These are phyloP conservation scores for Colletotrichum lentis DNA, from an alignment of 2,329 filamentous ascomycete genomes.

Conservation along the genomic window DNA sequence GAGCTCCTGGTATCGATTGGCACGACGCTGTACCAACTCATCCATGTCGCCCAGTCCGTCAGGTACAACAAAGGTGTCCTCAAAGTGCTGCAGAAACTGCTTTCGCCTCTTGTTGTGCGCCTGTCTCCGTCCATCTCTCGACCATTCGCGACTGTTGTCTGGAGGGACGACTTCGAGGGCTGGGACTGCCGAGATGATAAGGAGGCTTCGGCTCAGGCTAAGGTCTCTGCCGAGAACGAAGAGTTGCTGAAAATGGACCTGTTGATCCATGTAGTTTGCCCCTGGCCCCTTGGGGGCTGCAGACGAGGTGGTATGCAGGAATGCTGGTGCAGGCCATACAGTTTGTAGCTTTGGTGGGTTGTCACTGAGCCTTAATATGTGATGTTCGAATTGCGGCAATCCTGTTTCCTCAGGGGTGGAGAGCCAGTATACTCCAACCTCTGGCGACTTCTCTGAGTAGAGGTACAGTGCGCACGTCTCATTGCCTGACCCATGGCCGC, in stretches of 20 bases:
- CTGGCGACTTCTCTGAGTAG: conserved; percentile 45
- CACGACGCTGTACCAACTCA: conserved; percentile 32
- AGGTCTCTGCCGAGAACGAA: conserved; percentile 34
- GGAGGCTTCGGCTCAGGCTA: conserved; percentile 24
- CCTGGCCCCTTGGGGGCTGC: conserved; percentile 16
- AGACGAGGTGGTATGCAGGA: conserved; percentile 6
- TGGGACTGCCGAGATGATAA: conserved; percentile 21
- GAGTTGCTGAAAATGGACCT: conserved; percentile 34
- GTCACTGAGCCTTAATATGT: conserved; percentile 40
- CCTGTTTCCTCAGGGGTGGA: conserved; percentile 38
- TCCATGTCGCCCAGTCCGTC: conserved; percentile 37
- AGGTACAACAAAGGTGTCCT: conserved; percentile 36
- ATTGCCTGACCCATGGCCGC: conserved; percentile 26
- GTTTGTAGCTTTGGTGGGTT: conserved; percentile 22
- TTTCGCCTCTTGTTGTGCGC: conserved; percentile 30
- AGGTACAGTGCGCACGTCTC: conserved; percentile 46
- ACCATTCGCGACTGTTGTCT: conserved; percentile 28
- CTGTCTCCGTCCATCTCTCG: conserved; percentile 8
- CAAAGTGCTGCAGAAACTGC: conserved; percentile 31
- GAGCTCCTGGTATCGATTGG: conserved; percentile 21
- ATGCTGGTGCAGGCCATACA: conserved; percentile 28
- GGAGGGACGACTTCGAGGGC: conserved; percentile 26
- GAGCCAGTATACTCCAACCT: conserved; percentile 51
- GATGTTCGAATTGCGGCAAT: conserved; percentile 51
- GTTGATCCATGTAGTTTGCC: conserved; percentile 4